Conservation (phyloP, 2,329 filamentous ascomycete genomes). For the Alternaria rosae region DNA sequence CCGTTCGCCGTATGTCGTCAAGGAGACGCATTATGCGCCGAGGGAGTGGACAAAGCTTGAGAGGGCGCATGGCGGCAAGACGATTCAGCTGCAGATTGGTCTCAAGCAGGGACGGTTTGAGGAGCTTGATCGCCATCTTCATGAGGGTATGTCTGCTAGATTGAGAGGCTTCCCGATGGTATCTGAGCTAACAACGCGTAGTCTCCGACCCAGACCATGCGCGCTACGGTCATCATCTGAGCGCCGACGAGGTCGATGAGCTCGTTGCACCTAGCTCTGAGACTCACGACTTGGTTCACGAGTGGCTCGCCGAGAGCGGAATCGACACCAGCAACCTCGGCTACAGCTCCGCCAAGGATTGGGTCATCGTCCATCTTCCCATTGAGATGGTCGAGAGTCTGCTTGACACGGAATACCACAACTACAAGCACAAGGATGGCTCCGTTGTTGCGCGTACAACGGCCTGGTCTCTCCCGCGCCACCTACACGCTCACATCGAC, state of each 20-base stretch:
- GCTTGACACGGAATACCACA: slow-evolving; percentile 58
- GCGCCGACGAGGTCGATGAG: slow-evolving; percentile 59
- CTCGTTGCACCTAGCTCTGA: slow-evolving; percentile 63
- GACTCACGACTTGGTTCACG: slow-evolving; percentile 60
- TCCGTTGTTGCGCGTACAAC: slow-evolving; percentile 60
- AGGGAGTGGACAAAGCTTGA: slow-evolving; percentile 59
- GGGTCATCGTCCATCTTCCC: slow-evolving; percentile 63
- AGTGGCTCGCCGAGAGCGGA: slow-evolving; percentile 64
- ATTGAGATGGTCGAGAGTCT: slow-evolving; percentile 61
- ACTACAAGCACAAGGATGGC: slow-evolving; percentile 65
- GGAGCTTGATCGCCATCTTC: slow-evolving; percentile 63
- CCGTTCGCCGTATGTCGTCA: slow-evolving; percentile 59
- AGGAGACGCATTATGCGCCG: slow-evolving; percentile 64
- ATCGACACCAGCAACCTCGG: slow-evolving; percentile 55
- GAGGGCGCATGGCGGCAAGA: slow-evolving; percentile 57
- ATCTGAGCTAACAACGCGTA: slow-evolving; percentile 4
- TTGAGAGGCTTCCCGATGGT: rapidly evolving
- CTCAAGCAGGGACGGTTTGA: slow-evolving; percentile 65
- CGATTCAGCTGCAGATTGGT: slow-evolving; percentile 64
- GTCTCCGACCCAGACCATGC: slow-evolving; percentile 55
- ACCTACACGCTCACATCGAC: slow-evolving; percentile 66
- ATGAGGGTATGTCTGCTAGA: slow-evolving; percentile 52
- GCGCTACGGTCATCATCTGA: slow-evolving; percentile 65
- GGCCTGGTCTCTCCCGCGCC: slow-evolving; percentile 64
- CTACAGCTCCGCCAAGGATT: slow-evolving; percentile 65